Conservation (phyloP, 2,329 filamentous ascomycete species). For the Bertia moriformis region DNA sequence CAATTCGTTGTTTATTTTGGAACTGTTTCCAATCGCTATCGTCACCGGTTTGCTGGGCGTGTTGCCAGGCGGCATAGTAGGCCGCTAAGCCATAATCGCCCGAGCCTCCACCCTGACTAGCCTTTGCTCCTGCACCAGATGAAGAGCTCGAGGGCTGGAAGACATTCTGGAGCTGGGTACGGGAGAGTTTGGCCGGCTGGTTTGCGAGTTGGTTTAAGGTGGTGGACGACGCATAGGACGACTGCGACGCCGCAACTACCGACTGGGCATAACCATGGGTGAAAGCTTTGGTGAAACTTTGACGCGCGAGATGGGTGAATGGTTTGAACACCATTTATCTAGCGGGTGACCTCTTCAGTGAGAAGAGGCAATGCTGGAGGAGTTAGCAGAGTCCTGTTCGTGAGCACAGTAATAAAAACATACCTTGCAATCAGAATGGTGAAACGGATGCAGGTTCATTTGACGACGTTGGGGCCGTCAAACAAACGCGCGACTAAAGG, state of each 20-base stretch:
- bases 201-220: conserved; percentile 38
- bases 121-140: conserved; percentile 39
- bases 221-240: conserved; percentile 52
- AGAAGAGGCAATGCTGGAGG: not conserved
- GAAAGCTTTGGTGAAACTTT: conserved; percentile 71
- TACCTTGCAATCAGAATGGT: conserved; percentile 51
- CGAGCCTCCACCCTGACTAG: conserved; percentile 30
- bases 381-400: no score
- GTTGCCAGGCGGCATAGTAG: conserved; percentile 83
- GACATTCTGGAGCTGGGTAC: conserved; percentile 64
- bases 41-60: conserved; percentile 51
- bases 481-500: conserved; percentile 62
- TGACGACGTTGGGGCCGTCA: conserved; percentile 76
- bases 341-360: conserved; percentile 67
- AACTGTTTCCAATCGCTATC: conserved; percentile 82
- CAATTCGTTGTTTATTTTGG: conserved; percentile 74
- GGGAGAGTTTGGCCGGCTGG: conserved; percentile 37
- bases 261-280: conserved; percentile 97
- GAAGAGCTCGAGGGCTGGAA: conserved; percentile 30
- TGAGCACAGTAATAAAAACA: no score
- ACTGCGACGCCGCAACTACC: conserved; percentile 78
- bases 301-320: conserved; percentile 79
- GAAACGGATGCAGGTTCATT: conserved; percentile 87
- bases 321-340: conserved; percentile 56
- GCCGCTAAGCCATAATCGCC: conserved; percentile 60